Percentiles rank a stretch among this genome's conserved stretches.
These are phyloP conservation scores for Trebouxiophyceae sp. DNA, from an alignment of 163 green algal genomes.

Conservation along the genomic window DNA sequence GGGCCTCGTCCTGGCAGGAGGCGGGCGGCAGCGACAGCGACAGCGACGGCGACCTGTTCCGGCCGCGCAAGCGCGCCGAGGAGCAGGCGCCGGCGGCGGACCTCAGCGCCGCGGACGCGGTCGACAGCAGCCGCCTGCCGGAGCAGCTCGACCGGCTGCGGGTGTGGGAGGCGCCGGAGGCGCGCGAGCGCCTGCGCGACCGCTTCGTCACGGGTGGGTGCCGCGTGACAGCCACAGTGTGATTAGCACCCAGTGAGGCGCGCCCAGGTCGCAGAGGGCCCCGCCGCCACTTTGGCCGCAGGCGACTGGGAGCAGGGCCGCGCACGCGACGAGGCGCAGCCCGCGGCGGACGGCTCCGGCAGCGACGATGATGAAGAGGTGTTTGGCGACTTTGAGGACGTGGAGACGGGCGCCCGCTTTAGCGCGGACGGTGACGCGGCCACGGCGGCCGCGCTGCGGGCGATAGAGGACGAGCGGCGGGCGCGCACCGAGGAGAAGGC, in stretches of 20 bases:
- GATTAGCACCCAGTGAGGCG: no score
- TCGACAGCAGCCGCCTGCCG: conserved; percentile 16
- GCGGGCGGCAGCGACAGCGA: no score
- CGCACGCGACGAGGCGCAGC: conserved; percentile 23
- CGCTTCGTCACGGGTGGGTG: conserved; percentile 82
- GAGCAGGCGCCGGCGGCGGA: not conserved
- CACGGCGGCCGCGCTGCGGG: conserved; percentile 47
- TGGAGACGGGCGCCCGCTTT: conserved; percentile 73
- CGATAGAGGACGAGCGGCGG: conserved; percentile 54
- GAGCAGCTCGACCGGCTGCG: conserved; percentile 12
- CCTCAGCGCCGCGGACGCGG: conserved; percentile 21
- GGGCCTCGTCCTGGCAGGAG: no score
- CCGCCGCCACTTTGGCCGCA: conserved; percentile 6
- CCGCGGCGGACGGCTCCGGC: conserved; percentile 29
- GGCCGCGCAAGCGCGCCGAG: conserved; percentile 6
- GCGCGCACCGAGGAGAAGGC: conserved; percentile 53
- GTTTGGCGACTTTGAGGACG: conserved; percentile 94
- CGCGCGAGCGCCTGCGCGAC: conserved; percentile 60
- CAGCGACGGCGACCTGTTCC: conserved; percentile 67
- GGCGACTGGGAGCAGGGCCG: conserved; percentile 72
- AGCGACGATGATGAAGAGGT: conserved; percentile 57
- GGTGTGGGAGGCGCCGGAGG: conserved; percentile 35
- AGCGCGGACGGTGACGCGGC: conserved; percentile 40
- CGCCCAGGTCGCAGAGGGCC: no score
- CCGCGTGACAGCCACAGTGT: not conserved